Conservation (phyloP, 495 filamentous ascomycete genomes). For the Penicillium angulare region DNA sequence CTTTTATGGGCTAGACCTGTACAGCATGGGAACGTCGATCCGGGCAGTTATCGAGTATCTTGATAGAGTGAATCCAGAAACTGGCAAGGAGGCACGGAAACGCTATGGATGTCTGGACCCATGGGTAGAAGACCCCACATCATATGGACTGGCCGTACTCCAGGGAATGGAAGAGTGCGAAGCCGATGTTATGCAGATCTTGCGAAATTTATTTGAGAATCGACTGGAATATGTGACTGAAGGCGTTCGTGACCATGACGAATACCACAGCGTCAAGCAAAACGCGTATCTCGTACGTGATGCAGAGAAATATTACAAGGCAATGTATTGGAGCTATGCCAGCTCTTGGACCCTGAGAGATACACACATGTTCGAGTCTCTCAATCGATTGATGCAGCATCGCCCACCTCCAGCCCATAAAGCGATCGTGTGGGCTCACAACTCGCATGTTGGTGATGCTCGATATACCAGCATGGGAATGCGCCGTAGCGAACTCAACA, state of each 20-base stretch:
- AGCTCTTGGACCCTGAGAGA: constrained; percentile 59
- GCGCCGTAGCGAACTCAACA: constrained; percentile 49
- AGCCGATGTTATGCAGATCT: constrained; percentile 44
- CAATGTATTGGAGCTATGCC: constrained; percentile 57
- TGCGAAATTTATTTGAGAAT: constrained; percentile 42
- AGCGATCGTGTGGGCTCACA: constrained; percentile 61
- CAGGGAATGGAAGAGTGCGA: constrained; percentile 50
- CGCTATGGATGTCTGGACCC: constrained; percentile 49
- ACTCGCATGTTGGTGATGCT: constrained; percentile 60
- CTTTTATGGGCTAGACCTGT: constrained; percentile 57
- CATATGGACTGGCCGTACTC: constrained; percentile 50
- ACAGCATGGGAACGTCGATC: constrained; percentile 53
- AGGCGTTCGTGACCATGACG: constrained; percentile 39
- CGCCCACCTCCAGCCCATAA: constrained; percentile 39
- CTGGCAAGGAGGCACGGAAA: constrained; percentile 42
- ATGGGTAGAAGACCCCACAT: constrained; percentile 53
- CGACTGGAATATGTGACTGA: constrained; percentile 43
- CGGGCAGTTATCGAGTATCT: constrained; percentile 53
- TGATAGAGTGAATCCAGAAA: constrained; percentile 45
- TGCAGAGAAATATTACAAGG: constrained; percentile 57
- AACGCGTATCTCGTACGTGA: constrained; percentile 57
- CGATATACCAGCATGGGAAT: constrained; percentile 54
- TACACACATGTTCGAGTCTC: constrained; percentile 57
- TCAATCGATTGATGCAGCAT: constrained; percentile 45
- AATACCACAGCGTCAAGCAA: constrained; percentile 53